A percentile compares a stretch with the other conserved stretches of the same genome.
phyloP scores from a whole-genome alignment of 768 basidiomycete species.

The Chiua virens region DNA sequence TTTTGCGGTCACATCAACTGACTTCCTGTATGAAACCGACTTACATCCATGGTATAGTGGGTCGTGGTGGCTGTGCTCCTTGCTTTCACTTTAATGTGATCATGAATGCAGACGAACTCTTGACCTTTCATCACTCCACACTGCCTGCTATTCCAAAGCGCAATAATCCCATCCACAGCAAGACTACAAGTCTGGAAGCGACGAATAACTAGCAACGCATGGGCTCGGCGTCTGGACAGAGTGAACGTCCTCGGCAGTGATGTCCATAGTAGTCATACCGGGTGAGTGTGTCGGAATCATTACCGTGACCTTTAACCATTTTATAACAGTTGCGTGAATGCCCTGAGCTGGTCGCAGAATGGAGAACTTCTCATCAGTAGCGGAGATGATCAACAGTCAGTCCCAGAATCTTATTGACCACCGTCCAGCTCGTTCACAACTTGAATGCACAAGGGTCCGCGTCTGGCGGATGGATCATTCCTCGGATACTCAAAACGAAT shows the following conservation, averaged over 20 bases:
- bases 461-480: conserved; percentile 69
- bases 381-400: conserved; percentile 72
- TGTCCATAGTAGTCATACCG: conserved; percentile 69
- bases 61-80: no score
- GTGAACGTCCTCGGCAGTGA: conserved; percentile 71
- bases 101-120: conserved; percentile 6
- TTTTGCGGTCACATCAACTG: conserved; percentile 20
- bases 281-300: conserved; percentile 39
- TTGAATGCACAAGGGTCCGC: conserved; percentile 50
- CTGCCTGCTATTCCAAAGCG: conserved; percentile 1
- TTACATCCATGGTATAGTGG: no score
- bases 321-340: conserved; percentile 72
- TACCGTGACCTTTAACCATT: not conserved
- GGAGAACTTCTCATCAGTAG: conserved; percentile 67
- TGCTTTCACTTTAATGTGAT: no score
- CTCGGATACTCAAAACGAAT: conserved; percentile 42
- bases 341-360: conserved; percentile 68
- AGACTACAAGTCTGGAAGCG: conserved; percentile 23
- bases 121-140: conserved; percentile 3
- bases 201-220: conserved; percentile 23
- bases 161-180: conserved; percentile 20
- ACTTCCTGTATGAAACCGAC: no score
- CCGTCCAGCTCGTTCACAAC: conserved; percentile 4
- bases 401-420: conserved; percentile 1
- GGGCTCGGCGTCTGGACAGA: conserved; percentile 49